These are phyloP conservation scores for Pseudogymnoascus sp. DNA, from an alignment of 2,329 filamentous ascomycete genomes.

Conservation along the genomic window DNA sequence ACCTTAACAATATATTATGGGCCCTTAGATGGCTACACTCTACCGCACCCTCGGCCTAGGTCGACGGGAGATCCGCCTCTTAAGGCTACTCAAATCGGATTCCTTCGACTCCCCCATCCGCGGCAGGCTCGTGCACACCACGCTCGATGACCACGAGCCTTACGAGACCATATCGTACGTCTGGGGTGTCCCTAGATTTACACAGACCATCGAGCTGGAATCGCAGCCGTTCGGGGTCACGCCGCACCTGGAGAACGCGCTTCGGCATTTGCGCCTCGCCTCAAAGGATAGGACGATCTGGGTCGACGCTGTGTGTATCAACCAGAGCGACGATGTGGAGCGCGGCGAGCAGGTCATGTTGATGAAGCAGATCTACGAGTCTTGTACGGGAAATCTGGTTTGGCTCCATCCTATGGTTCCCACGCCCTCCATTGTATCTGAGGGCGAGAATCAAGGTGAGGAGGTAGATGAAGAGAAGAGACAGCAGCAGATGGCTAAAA, in stretches of 20 bases:
- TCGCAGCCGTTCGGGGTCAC: background rate
- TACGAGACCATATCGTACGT: slow-evolving; percentile 32
- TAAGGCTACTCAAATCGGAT: background rate
- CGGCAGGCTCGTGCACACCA: background rate
- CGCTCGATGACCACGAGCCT: background rate
- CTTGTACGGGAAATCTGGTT: slow-evolving; percentile 12
- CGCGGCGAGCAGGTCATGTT: slow-evolving; percentile 15
- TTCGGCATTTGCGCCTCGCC: background rate
- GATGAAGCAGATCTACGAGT: slow-evolving; percentile 17
- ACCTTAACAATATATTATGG: background rate
- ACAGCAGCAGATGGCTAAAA: background rate
- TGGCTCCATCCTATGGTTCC: slow-evolving; percentile 12
- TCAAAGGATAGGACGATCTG: background rate
- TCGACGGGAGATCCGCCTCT: background rate
- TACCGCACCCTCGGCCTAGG: background rate
- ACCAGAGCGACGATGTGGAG: slow-evolving; percentile 15
- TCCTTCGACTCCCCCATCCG: background rate
- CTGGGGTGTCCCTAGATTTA: slow-evolving; percentile 26
- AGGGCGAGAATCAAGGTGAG: background rate
- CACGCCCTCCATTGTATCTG: background rate
- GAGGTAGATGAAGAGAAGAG: background rate
- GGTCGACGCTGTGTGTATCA: slow-evolving; percentile 16
- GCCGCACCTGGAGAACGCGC: slow-evolving; percentile 9
- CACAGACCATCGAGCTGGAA: slow-evolving; percentile 5
- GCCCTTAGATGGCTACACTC: background rate